Base-by-base conservation (phyloP, 441 rosid species). In the Aleurites moluccanus region DNA sequence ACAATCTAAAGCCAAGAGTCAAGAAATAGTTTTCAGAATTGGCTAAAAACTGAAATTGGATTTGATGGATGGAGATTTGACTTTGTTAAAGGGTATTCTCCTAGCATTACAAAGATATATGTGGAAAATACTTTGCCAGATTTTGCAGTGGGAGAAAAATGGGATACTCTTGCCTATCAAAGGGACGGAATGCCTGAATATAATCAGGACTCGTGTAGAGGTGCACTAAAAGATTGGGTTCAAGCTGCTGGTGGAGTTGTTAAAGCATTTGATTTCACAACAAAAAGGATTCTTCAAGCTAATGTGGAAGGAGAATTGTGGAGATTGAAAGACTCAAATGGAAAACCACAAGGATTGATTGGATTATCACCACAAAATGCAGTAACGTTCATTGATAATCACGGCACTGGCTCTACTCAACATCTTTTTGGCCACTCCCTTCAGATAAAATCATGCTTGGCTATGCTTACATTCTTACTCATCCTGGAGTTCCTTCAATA, bases 371-470 rank as follows among this genome's bases (percentile, higher is more conserved):
- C 97, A 0, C 75, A 70, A 69, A 91, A 87, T 25, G 98, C 98
- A 0, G 97, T 89, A 38, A 94, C 96, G 67, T 94, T 92, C 69
- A 73, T 94, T 3, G 97, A 94, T 74, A 94, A 92, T 77, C 97
- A 92, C 52, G 97, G 92, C 72, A 91, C 98, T 1, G 91, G 88
- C 1, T 90, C 97, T 23, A 85, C 95, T 44, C 93, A 89, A 33
- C 61, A 63, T 0, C 16, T 71, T n/a, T n/a, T 0, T 92, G 91
- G 98, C 83, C 88, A 7, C 91, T 94, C 73, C 98, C 97, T 16
- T 84, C 95, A 2, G 96, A 91, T 50, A 92, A 92, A 86, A 86
- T 94, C 82, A 90, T 94, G 94, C 90, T 81, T 50, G 98, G 97
- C 73, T 94, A 94, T 69, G 91, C 89, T 69, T 94, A 92, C 79